Percentiles rank a stretch among this genome's conserved stretches.
Evolutionary conservation across 1,284 basidiomycete species (phyloP).

Genomic region (Termitomyces sp.): DNA sequence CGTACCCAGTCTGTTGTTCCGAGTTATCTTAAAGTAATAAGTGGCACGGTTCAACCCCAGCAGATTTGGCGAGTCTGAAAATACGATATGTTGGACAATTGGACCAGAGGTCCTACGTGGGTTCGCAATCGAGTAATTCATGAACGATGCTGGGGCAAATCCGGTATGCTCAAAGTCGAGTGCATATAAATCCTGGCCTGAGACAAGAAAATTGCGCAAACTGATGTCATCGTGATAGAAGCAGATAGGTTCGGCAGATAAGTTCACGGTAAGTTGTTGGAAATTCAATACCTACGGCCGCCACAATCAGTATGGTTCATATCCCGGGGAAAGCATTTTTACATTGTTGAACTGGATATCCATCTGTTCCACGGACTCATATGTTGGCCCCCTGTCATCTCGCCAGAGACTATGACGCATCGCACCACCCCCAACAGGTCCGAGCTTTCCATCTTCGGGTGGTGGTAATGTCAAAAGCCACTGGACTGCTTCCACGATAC

Average conservation of each 20-base stretch:
- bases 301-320: background rate
- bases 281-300: background rate
- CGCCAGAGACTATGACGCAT: background rate
- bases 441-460: background rate
- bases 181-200: background rate
- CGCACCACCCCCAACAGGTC: background rate
- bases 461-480: background rate
- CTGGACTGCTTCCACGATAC: background rate
- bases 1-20: too few species aligned
- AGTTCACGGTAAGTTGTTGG: background rate
- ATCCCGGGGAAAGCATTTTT: background rate
- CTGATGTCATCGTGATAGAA: background rate
- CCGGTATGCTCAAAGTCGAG: background rate
- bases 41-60: too few species aligned
- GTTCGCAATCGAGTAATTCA: too few species aligned
- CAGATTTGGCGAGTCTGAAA: conserved; percentile 9
- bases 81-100: too few species aligned
- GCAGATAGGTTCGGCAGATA: background rate
- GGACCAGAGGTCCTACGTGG: too few species aligned
- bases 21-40: too few species aligned
- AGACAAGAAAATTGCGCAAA: background rate
- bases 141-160: background rate
- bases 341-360: background rate
- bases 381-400: background rate
- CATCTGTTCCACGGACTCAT: background rate